These are phyloP conservation scores for Teunomyces tritomae DNA, from an alignment of 805 yeast species.

Conservation along the genomic window DNA sequence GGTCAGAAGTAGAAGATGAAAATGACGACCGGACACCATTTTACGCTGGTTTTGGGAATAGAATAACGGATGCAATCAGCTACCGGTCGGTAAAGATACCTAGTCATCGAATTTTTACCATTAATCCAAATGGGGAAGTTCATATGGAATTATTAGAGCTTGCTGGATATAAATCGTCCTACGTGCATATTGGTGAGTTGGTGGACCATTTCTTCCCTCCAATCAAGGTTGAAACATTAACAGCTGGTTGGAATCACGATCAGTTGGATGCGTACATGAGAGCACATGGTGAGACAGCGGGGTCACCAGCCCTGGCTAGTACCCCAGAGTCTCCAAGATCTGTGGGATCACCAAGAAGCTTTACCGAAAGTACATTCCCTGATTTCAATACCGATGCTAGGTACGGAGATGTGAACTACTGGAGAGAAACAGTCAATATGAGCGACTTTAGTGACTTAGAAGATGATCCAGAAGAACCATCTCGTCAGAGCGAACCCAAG, in stretches of 20 bases:
- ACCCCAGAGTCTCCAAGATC: background rate
- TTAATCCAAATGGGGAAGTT: slow-evolving; percentile 94
- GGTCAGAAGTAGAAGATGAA: slow-evolving; percentile 8
- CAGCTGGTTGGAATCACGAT: slow-evolving; percentile 33
- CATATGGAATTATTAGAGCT: slow-evolving; percentile 94
- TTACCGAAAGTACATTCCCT: slow-evolving; percentile 16
- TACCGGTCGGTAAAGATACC: slow-evolving; percentile 94
- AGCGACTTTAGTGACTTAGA: slow-evolving; percentile 49
- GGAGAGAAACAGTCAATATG: slow-evolving; percentile 81
- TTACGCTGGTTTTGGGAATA: slow-evolving; percentile 95
- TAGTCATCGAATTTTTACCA: slow-evolving; percentile 89
- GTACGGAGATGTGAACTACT: slow-evolving; percentile 83
- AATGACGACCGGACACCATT: slow-evolving; percentile 69
- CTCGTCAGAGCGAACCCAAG: background rate
- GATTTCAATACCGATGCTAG: slow-evolving; percentile 49
- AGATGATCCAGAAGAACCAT: background rate
- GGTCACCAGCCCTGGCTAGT: slow-evolving; percentile 1
- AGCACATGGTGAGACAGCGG: slow-evolving; percentile 12
- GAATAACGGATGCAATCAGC: slow-evolving; percentile 94
- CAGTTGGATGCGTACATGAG: slow-evolving; percentile 35
- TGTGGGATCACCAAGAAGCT: slow-evolving; percentile 14
- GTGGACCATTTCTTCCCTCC: slow-evolving; percentile 99
- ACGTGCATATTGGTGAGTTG: slow-evolving; percentile 84
- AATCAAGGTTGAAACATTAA: slow-evolving; percentile 29
- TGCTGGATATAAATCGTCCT: slow-evolving; percentile 88